Conservation (phyloP, 139 green algal genomes). For the Chlorella sp. region DNA sequence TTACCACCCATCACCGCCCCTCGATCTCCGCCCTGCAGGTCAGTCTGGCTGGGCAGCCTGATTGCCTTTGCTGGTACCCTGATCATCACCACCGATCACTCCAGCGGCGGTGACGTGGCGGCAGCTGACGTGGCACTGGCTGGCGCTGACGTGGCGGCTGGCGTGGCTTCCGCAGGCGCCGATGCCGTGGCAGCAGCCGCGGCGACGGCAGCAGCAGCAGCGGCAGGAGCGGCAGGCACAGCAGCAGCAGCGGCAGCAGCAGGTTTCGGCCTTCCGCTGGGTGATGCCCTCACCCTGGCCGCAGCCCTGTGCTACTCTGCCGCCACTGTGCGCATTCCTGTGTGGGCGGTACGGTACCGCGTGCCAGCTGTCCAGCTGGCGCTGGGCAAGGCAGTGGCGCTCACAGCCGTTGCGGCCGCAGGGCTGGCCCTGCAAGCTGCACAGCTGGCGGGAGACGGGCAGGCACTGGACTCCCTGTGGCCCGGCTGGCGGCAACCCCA, state of each 20-base stretch:
- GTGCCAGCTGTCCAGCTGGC: slow-evolving; percentile 39
- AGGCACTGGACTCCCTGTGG: slow-evolving; percentile 19
- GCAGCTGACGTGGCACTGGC: not conserved
- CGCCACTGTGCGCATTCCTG: slow-evolving; percentile 40
- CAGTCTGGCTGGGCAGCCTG: slow-evolving; percentile 15
- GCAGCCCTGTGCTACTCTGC: slow-evolving; percentile 46
- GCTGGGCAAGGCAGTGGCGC: slow-evolving; percentile 36
- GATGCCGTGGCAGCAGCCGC: not conserved
- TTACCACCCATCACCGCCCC: not conserved
- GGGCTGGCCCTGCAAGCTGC: slow-evolving; percentile 7
- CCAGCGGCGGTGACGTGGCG: not conserved
- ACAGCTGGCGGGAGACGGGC: not conserved
- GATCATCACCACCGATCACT: not conserved
- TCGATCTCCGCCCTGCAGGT: not conserved
- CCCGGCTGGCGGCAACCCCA: not conserved
- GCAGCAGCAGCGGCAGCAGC: not conserved
- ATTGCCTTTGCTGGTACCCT: slow-evolving; percentile 16
- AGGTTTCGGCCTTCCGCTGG: not conserved
- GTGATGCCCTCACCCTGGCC: slow-evolving; percentile 30
- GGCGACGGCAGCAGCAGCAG: not conserved
- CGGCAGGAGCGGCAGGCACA: not conserved
- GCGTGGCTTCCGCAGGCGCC: not conserved
- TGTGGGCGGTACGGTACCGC: slow-evolving; percentile 24
- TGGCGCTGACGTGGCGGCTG: too few relatives aligned
- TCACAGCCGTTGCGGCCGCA: not conserved